Evolutionary conservation across 345 rosid species (phyloP).

Genomic region (Ailanthus altissimus): DNA sequence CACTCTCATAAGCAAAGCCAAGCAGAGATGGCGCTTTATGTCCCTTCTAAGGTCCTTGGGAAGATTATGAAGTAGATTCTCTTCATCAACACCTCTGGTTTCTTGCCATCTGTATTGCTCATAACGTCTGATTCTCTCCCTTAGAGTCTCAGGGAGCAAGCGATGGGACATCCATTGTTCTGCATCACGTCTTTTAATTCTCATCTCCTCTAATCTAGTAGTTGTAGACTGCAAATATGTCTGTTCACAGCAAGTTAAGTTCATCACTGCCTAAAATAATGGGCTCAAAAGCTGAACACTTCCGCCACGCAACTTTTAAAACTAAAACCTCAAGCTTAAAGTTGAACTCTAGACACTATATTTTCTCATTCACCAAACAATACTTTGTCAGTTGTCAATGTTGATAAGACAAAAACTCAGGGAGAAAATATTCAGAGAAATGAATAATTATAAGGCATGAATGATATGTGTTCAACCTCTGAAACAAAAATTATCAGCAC

Average conservation of each 20-base stretch:
- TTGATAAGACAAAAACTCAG: not conserved
- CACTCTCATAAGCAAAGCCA: constrained; percentile 73
- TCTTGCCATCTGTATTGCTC: constrained; percentile 93
- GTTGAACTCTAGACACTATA: not conserved
- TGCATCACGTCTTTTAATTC: constrained; percentile 79
- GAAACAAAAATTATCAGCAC: constrained; percentile 16
- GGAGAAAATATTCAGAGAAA: not conserved
- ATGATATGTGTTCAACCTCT: not conserved
- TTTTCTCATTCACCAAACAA: not conserved
- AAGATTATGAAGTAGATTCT: constrained; percentile 60
- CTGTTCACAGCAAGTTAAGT: constrained; percentile 36
- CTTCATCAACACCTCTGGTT: constrained; percentile 83
- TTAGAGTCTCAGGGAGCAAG: constrained; percentile 61
- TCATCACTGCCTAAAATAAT: constrained; percentile 18
- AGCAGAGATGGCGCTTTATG: constrained; percentile 86
- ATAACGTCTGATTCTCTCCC: constrained; percentile 66
- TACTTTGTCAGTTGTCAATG: not conserved
- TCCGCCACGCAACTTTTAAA: not conserved
- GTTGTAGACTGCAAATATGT: constrained; percentile 80
- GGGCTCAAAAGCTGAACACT: not conserved
- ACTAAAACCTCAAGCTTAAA: not conserved
- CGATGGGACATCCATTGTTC: constrained; percentile 94
- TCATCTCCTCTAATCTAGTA: constrained; percentile 82
- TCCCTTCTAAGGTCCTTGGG: constrained; percentile 86
- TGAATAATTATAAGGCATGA: not conserved